Evolutionary conservation across 208 protist genomes (phyloP), one percentile per base, ranked within the genome.

Genomic region (Herpetomonas muscarum): DNA sequence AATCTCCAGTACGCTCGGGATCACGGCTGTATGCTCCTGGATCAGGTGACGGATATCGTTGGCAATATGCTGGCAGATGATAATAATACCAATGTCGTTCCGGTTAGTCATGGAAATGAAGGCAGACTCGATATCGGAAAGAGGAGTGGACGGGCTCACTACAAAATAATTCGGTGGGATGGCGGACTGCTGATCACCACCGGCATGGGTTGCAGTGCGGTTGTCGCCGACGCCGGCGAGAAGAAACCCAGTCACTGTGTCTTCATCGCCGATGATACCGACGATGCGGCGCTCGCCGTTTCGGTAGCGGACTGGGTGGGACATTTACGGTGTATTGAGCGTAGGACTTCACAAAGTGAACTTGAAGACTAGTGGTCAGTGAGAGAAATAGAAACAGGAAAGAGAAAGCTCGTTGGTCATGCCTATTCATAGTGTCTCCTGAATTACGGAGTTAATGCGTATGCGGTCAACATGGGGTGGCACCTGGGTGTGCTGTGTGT

Each of bases 221-320:
- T 96, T 86, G 55, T 98, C 89, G 48, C 96, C 96, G 32, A 97
- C 72, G 31, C 97, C 97, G 13, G 96, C 94, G 19, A 99, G 81
- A 32, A 99, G 77, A 64, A 99, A 98, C 3, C 97, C 97, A 37
- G 96, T 98, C 1, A 98, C 89, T 15, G 95, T 98, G 60, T 99
- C 97, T 69, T 98, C 88, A 53, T 97, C 92, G n/a, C 88, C 92
- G 51, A 97, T 96, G 30, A 96, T 85, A 12, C 76, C 87, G 15
- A 97, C 69, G 42, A 96, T 90, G 26, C 79, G 73, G 25, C 74
- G 70, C 46, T 94, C 81, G 31, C 92, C 89, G 54, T 79, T 90
- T 56, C 74, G 73, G 55, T 84, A 89, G n/a, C 78, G 73, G 34
- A 52, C 37, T 15, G 64, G 46, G 13, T 34, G 45, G 19, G 65